Conservation (phyloP, 805 yeast genomes). For the Metschnikowia lachancei region DNA sequence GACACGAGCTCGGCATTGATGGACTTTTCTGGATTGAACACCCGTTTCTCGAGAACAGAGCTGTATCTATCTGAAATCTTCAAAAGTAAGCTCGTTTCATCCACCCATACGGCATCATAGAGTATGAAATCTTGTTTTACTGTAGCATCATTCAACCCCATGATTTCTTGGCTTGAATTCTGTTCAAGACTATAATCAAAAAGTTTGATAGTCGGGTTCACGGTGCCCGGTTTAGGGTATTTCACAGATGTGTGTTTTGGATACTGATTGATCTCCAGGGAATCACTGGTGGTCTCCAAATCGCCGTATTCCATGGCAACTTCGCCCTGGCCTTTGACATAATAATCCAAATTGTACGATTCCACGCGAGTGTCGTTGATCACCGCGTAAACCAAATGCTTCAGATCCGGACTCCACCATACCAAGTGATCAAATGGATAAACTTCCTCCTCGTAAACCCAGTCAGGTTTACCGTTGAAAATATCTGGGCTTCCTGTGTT, state of each 20-base stretch:
- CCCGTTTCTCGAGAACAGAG: constrained; percentile 16
- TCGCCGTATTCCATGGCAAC: constrained; percentile 14
- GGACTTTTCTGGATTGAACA: constrained; percentile 13
- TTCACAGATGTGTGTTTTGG: constrained; percentile 48
- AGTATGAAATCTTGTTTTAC: constrained; percentile 20
- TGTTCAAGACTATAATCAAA: constrained; percentile 34
- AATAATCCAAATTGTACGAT: constrained; percentile 50
- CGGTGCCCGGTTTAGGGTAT: constrained; percentile 73
- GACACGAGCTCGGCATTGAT: constrained; percentile 6
- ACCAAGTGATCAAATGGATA: constrained; percentile 54
- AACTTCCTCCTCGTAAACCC: constrained; percentile 86
- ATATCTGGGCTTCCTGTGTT: constrained; percentile 51
- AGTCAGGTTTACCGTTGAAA: constrained; percentile 71
- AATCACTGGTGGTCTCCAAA: background rate
- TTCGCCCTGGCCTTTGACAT: constrained; percentile 33
- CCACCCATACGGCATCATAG: constrained; percentile 26
- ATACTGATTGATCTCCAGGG: constrained; percentile 36
- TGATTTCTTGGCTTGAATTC: constrained; percentile 24
- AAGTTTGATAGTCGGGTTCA: constrained; percentile 55
- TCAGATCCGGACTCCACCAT: constrained; percentile 74
- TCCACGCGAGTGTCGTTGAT: constrained; percentile 62
- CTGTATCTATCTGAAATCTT: constrained; percentile 26
- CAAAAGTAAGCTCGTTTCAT: constrained; percentile 15
- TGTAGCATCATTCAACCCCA: constrained; percentile 6
- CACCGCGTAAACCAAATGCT: constrained; percentile 51